phyloP scores from a whole-genome alignment of 73 alveolate genomes.

The Paramecium octaurelia region DNA sequence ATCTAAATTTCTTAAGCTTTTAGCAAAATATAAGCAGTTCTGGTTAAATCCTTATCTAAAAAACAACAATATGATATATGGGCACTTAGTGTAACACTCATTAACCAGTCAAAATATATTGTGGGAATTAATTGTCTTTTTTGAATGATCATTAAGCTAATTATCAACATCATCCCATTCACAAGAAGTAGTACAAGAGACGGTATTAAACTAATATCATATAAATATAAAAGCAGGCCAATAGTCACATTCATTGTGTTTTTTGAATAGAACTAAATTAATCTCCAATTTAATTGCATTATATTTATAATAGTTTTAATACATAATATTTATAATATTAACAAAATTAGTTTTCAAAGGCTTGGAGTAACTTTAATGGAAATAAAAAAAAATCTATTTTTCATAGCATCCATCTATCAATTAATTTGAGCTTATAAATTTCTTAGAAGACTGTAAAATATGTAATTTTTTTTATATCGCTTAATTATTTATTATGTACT shows the following conservation, averaged over 20 bases:
- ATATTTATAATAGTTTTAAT: neutral
- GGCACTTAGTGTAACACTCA: neutral
- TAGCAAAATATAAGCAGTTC: neutral
- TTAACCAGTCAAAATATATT: neutral
- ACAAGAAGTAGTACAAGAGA: neutral
- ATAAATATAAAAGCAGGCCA: neutral
- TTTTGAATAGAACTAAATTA: neutral
- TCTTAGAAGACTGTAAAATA: too few relatives aligned
- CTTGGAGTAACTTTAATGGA: neutral
- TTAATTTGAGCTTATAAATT: too few relatives aligned
- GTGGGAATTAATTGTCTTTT: neutral
- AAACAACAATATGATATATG: neutral
- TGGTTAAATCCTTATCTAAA: neutral
- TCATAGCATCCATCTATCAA: neutral
- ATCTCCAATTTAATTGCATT: neutral
- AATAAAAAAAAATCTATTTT: neutral
- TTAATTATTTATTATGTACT: too few relatives aligned
- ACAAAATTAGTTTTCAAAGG: neutral
- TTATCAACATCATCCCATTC: neutral
- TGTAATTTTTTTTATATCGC: neutral
- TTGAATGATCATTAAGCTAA: neutral
- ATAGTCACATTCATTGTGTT: neutral
- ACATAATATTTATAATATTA: neutral
- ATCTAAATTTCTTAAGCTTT: neutral
- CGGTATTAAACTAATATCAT: neutral